Base-by-base conservation (phyloP, 257 asterid species). In the Misopates orontium region DNA sequence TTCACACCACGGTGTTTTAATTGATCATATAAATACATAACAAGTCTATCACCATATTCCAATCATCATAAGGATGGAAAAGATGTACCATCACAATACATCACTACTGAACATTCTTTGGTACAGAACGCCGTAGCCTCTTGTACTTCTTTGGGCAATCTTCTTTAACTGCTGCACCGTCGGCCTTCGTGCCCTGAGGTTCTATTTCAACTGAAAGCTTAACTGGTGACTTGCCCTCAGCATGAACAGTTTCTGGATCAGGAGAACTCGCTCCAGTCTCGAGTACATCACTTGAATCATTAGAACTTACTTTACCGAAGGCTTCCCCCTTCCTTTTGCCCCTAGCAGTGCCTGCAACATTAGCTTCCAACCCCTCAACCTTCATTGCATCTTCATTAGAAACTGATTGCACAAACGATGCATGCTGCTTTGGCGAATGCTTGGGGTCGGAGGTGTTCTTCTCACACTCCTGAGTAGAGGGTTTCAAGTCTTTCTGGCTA, bases 121-220 rank as follows among this genome's bases (percentile, higher is more conserved):
- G 70, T 14, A 15, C 70, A 39, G 79, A 59, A 22, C 84, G 84
- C 74, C 84, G 68, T 56, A 36, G 84, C 62, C 87, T 70, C 80
- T 82, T 82, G 80, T 82, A 78, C 57, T 51, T 75, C 74, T 62
- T 78, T 53, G 71, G 81, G 21, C 55, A 70, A 66, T 77, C 79
- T 42, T 78, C 81, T 67, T 66, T 75, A 23, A 56, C 80, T 52
- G 75, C 66, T 23, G 44, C 73, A 28, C 58, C 21, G 49, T 63
- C 72, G 1, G 59, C 66, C 20, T 52, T 60, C 18, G 17, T 31
- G 56, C 42, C 73, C 50, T 48, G 69, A 3, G 67, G 39, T 22
- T 50, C 83, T 44, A 73, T 54, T 70, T 72, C 81, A 1, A 42
- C 73, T 10, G 62, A 71, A 31, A 73, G 22, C 70, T 73, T 48